Evolutionary conservation across 768 basidiomycete genomes (phyloP).

Genomic region (Macrolepiota fuliginosa): DNA sequence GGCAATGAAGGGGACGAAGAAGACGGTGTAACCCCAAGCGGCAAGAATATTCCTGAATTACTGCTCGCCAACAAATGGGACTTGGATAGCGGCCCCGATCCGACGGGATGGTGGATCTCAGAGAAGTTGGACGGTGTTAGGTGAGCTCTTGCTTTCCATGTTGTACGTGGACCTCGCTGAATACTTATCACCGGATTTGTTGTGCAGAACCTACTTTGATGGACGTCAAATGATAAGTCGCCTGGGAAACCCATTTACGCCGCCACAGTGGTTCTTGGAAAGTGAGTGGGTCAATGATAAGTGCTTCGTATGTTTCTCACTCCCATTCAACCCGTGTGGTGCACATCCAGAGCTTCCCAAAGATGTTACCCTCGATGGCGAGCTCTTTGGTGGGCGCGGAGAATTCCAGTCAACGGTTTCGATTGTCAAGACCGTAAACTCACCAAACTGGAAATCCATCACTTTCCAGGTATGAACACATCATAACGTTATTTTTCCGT

Average conservation of each 20-base stretch:
- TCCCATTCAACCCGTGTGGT: neutral
- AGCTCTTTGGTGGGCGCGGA: constrained; percentile 56
- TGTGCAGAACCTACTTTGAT: constrained; percentile 49
- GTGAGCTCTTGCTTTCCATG: constrained; percentile 28
- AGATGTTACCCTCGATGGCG: constrained; percentile 55
- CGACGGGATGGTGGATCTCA: constrained; percentile 59
- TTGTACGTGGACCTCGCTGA: neutral
- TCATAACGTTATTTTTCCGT: neutral
- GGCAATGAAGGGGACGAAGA: constrained; percentile 32
- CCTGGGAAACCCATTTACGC: constrained; percentile 57
- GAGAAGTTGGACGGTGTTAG: constrained; percentile 63
- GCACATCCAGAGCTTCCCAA: constrained; percentile 44
- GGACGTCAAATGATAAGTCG: constrained; percentile 51
- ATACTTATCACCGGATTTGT: neutral
- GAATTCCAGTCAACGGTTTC: constrained; percentile 59
- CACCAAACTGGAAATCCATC: constrained; percentile 53
- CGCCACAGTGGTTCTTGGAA: constrained; percentile 56
- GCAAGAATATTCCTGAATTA: constrained; percentile 41
- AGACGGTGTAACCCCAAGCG: constrained; percentile 20
- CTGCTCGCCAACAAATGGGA: constrained; percentile 60
- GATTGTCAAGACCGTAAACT: constrained; percentile 56
- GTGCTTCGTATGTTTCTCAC: neutral
- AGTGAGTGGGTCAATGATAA: constrained; percentile 30
- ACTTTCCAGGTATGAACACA: constrained; percentile 45
- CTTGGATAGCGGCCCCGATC: constrained; percentile 49